These are phyloP conservation scores for Beverwykella pulmonaria DNA, from an alignment of 495 filamentous ascomycete genomes.

Conservation along the genomic window DNA sequence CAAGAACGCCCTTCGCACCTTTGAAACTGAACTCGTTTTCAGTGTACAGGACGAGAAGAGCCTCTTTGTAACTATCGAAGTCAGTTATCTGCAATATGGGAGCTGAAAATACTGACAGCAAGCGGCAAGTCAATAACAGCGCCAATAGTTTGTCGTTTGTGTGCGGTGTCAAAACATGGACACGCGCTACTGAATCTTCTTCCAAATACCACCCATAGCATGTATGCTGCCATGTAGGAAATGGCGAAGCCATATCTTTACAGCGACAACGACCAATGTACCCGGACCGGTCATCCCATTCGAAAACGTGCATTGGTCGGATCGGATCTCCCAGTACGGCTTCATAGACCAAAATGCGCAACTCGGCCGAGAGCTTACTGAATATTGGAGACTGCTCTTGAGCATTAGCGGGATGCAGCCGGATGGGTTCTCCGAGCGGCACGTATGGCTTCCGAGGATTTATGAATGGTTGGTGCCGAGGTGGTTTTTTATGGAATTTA, in stretches of 20 bases:
- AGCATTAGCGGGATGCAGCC: no score
- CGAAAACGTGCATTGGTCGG: constrained; percentile 18
- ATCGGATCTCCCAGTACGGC: constrained; percentile 3
- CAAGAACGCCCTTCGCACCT: constrained; percentile 6
- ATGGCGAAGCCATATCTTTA: constrained; percentile 5
- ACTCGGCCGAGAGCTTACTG: constrained; percentile 5
- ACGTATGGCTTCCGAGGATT: no score
- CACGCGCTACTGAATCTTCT: background rate
- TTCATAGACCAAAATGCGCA: constrained; percentile 20
- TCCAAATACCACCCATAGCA: constrained; percentile 4
- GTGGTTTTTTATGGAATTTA: no score
- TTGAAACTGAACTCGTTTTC: constrained; percentile 13
- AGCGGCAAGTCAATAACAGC: constrained; percentile 7
- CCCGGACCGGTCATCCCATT: constrained; percentile 7
- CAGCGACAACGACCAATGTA: constrained; percentile 10
- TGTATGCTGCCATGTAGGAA: constrained; percentile 23
- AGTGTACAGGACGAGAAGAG: constrained; percentile 14
- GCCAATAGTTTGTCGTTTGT: constrained; percentile 19
- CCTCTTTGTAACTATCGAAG: constrained; percentile 14
- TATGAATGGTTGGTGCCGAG: no score
- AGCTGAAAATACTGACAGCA: constrained; percentile 4
- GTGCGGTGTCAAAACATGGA: background rate
- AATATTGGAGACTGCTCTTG: constrained; percentile 12
- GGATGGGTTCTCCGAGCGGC: no score
- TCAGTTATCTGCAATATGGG: background rate